Percentiles rank a stretch among this genome's conserved stretches.
Evolutionary conservation across 371 early-diverging fungal species (phyloP).

Genomic region (Mucor sp.): DNA sequence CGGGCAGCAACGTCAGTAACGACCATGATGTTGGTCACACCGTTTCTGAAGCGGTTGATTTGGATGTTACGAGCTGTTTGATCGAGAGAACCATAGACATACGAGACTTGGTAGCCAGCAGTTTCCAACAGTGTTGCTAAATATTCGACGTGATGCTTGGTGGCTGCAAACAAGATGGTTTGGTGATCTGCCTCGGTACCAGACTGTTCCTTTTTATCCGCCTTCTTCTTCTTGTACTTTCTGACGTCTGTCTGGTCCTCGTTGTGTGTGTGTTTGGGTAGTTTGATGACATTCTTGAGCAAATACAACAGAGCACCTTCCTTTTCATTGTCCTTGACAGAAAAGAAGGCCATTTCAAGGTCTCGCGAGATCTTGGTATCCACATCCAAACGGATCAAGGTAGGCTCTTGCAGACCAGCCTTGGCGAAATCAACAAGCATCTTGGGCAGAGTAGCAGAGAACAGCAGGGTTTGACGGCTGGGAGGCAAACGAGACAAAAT

Average conservation of each 20-base stretch:
- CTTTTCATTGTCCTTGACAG: slow-evolving; percentile 80
- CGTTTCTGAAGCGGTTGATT: slow-evolving; percentile 81
- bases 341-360: slow-evolving; percentile 91
- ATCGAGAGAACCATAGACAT: slow-evolving; percentile 94
- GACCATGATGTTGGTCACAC: slow-evolving; percentile 80
- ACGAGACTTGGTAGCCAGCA: slow-evolving; percentile 78
- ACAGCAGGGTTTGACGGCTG: slow-evolving; percentile 87
- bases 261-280: slow-evolving; percentile 56
- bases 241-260: slow-evolving; percentile 9
- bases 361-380: slow-evolving; percentile 93
- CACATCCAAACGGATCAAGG: slow-evolving; percentile 89
- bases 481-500: slow-evolving; percentile 84
- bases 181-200: slow-evolving; percentile 61
- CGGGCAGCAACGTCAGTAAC: slow-evolving; percentile 99
- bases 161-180: slow-evolving; percentile 93
- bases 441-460: slow-evolving; percentile 95
- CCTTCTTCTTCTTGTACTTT: slow-evolving; percentile 28
- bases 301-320: slow-evolving; percentile 89
- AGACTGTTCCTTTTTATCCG: slow-evolving; percentile 48
- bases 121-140: slow-evolving; percentile 69
- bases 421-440: slow-evolving; percentile 94
- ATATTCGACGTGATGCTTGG: slow-evolving; percentile 98
- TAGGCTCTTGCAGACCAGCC: slow-evolving; percentile 93
- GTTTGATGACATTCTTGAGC: slow-evolving; percentile 75
- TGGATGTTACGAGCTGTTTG: slow-evolving; percentile 90